A percentile compares a stretch with the other conserved stretches of the same genome.
phyloP scores from a whole-genome alignment of 1,284 basidiomycete genomes.

The Austropuccinia psidii region DNA sequence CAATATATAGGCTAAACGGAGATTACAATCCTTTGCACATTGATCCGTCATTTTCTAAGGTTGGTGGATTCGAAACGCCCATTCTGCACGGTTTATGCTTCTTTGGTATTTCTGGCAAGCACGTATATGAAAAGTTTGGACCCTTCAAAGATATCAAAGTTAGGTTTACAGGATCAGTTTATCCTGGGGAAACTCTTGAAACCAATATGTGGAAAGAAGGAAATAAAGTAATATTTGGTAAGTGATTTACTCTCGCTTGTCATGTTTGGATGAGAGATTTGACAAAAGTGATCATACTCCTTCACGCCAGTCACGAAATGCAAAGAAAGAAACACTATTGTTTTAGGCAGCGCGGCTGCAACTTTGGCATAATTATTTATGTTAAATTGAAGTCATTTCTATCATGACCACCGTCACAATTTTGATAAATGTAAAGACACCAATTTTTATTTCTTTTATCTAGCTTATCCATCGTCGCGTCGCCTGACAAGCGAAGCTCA shows the following conservation, averaged over 20 bases:
- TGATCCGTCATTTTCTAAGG: slow-evolving; percentile 81
- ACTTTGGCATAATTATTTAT: slow-evolving; percentile 1
- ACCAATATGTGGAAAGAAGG: slow-evolving; percentile 34
- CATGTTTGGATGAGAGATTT: too few relatives aligned
- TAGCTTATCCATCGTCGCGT: too few relatives aligned
- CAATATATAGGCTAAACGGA: slow-evolving; percentile 79
- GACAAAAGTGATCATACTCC: too few relatives aligned
- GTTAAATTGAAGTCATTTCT: too few relatives aligned
- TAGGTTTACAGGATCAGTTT: slow-evolving; percentile 81
- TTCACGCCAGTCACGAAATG: slow-evolving; percentile 25
- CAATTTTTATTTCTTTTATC: too few relatives aligned
- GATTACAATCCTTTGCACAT: slow-evolving; percentile 91
- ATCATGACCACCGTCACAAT: too few relatives aligned
- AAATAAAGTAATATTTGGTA: slow-evolving; percentile 33
- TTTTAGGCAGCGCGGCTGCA: slow-evolving; percentile 21
- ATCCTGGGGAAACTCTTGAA: slow-evolving; percentile 80
- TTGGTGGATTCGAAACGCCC: slow-evolving; percentile 90
- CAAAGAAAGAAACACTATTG: slow-evolving; percentile 30
- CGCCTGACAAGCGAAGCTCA: too few relatives aligned
- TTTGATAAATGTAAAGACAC: too few relatives aligned
- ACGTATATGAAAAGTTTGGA: slow-evolving; percentile 79
- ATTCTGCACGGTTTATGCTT: slow-evolving; percentile 68
- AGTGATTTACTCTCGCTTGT: neutral
- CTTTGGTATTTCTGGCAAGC: slow-evolving; percentile 91
- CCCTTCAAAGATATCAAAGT: slow-evolving; percentile 90